Percentiles rank a stretch among this genome's conserved stretches.
These are phyloP conservation scores for Logfia minima DNA, from an alignment of 129 eudicot species.

Conservation along the genomic window DNA sequence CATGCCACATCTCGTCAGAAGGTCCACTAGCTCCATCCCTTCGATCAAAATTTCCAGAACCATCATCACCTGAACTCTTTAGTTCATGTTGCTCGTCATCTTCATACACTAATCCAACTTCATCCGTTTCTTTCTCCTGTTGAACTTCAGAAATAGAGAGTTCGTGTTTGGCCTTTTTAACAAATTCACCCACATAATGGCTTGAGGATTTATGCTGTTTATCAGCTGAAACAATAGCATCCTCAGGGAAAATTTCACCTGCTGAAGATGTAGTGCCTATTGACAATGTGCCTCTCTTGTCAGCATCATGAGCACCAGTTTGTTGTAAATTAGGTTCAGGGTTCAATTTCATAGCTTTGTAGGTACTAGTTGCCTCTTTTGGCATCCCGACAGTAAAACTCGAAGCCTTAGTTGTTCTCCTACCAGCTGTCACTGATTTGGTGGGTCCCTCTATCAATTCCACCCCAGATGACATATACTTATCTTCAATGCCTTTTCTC, in stretches of 20 bases:
- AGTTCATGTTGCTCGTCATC: constrained; percentile 45
- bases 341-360: constrained; percentile 38
- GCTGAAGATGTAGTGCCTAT: constrained; percentile 22
- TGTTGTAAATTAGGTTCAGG: constrained; percentile 36
- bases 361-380: constrained; percentile 31
- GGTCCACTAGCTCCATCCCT: constrained; percentile 57
- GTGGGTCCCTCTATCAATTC: constrained; percentile 23
- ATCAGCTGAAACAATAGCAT: constrained; percentile 61
- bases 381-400: constrained; percentile 37
- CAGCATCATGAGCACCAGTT: constrained; percentile 16
- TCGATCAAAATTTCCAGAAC: constrained; percentile 39
- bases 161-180: constrained; percentile 57
- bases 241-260: constrained; percentile 38
- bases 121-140: constrained; percentile 26
- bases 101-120: constrained; percentile 30
- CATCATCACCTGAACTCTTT: constrained; percentile 23
- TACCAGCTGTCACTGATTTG: constrained; percentile 17
- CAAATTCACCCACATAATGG: constrained; percentile 60
- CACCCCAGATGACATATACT: constrained; percentile 31
- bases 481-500: constrained; percentile 20
- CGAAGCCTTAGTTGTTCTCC: constrained; percentile 35
- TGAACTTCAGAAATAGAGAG: constrained; percentile 48
- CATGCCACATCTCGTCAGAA: constrained; percentile 78
- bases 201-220: constrained; percentile 59
- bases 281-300: constrained; percentile 16